Base-by-base conservation (phyloP, 352 stramenopile genomes). In the Globisporangium rhizosaccharum region DNA sequence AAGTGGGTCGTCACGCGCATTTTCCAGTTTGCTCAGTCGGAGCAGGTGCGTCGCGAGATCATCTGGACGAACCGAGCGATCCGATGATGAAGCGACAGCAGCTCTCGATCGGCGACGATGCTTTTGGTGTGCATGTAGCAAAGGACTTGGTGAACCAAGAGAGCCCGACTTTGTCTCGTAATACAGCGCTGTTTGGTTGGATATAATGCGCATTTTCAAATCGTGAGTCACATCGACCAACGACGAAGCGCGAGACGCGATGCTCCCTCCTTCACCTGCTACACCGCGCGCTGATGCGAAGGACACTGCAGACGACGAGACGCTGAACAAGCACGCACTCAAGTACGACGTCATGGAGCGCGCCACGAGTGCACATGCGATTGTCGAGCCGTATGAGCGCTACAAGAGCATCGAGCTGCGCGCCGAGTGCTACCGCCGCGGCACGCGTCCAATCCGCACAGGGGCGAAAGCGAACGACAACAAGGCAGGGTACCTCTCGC, bases 371-470 rank as follows among this genome's bases (percentile, higher is more conserved):
- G 23, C 25, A 20, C 6, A 25, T 48, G 26, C 55, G 25, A 17
- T 67, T 18, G 48, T 50, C 17, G 62, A 68, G 48, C 62, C 62
- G n/a, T 68, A 68, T 36, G 62, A 65, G 12, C 46, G 46, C 41
- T 58, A 62, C 47, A 68, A 46, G 23, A 65, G 58, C 53, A 51
- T 61, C 25, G 62, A 68, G n/a, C 48, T 68, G 52, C 62, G 62
- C 48, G 39, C 57, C 14, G 62, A 68, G 49, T 68, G 62, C 62
- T 68, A 68, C 36, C 62, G 57, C 17, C 62, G 62, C 30, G 57
- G 62, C 23, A 39, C 39, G 25, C 62, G 62, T 2, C 62, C 62
- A 18, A 61, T 30, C 0, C 57, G 58, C 20, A 33, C 46, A 3
- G 62, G 62, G 5, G 46, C 62, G 4, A 33, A 51, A 6, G 51